Evolutionary conservation across 202 grass and related monocot genomes (phyloP), one percentile per base, ranked within the genome.

Genomic region (Zoysia matrella): DNA sequence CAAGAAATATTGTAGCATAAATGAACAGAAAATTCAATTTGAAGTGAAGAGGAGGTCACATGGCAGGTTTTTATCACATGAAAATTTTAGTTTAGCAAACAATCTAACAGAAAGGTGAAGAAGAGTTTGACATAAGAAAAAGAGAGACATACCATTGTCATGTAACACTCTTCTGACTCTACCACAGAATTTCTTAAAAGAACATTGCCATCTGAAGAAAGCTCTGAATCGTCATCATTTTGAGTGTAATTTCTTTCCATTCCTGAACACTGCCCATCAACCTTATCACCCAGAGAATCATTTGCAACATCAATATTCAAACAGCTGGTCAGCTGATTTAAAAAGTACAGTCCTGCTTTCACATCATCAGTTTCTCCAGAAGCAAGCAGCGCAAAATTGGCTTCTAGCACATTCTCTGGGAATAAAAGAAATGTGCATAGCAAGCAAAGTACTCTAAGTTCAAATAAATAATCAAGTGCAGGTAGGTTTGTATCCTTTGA

Each of bases 321-420:
- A 92, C 58, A 76, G 62, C 79, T 82, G 75, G 86, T 94, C 74
- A 97, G 67, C 76, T 97, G 92, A 72, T 86, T 92, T 89, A 97
- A 80, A 88, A 91, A 92, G 85, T 94, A 94, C 4, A 93, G 47
- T 15, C 73, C 90, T 80, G 73, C 72, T 72, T 85, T 80, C 39
- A 84, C 51, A 88, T 62, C 82, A 73, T 94, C 91, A 94, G 65
- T 71, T 87, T 88, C 84, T 73, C 77, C 82, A 76, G 94, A 91
- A 83, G 84, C 76, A 94, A 89, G 75, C 71, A 94, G 66, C 1
- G 57, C 84, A 89, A 97, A 97, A 87, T 79, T 86, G 16, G 86
- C n/a, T n/a, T n/a, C n/a, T n/a, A n/a, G n/a, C n/a, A n/a, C n/a
- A n/a, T n/a, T n/a, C n/a, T n/a, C n/a, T n/a, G n/a, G n/a, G n/a